A percentile compares a stretch with the other conserved stretches of the same genome.
Evolutionary conservation across 2,329 filamentous ascomycete genomes (phyloP).

Genomic region (Emmonsia crescens): DNA sequence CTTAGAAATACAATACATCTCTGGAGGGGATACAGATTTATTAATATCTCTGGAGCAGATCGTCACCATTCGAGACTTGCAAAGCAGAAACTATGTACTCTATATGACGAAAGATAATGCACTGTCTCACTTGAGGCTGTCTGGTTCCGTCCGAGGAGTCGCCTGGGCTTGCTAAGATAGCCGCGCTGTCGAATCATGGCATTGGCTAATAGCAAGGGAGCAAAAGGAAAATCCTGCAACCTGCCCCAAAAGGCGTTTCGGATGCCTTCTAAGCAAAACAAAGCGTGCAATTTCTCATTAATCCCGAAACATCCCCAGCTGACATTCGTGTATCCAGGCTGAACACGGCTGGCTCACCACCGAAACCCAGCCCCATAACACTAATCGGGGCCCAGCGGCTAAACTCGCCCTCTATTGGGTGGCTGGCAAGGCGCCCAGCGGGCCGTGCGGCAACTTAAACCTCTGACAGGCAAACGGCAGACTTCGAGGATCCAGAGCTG

Average conservation of each 20-base stretch:
- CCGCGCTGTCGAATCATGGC: constrained; percentile 1
- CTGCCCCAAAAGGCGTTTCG: not conserved
- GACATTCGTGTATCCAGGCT: not conserved
- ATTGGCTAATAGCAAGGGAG: not conserved
- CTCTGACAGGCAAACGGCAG: not conserved
- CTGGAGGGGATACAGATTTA: not conserved
- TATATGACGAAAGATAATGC: not conserved
- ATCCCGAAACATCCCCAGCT: not conserved
- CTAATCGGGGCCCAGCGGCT: not conserved
- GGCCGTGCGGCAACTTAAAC: constrained; percentile 5
- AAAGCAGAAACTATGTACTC: not conserved
- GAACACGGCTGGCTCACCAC: not conserved
- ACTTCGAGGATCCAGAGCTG: not conserved
- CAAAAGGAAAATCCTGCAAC: not conserved
- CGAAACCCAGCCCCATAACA: too few relatives aligned
- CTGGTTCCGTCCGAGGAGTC: not conserved
- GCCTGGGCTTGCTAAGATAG: constrained; percentile 1
- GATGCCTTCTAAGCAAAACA: not conserved
- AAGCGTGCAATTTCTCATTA: not conserved
- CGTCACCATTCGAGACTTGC: not conserved
- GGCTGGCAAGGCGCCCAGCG: not conserved
- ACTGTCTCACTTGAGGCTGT: not conserved
- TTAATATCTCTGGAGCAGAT: not conserved
- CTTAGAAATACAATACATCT: not conserved
- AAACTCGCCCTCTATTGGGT: not conserved